Conservation (phyloP, 805 yeast genomes). For the Yamadazyma takamatsuzukensis region DNA sequence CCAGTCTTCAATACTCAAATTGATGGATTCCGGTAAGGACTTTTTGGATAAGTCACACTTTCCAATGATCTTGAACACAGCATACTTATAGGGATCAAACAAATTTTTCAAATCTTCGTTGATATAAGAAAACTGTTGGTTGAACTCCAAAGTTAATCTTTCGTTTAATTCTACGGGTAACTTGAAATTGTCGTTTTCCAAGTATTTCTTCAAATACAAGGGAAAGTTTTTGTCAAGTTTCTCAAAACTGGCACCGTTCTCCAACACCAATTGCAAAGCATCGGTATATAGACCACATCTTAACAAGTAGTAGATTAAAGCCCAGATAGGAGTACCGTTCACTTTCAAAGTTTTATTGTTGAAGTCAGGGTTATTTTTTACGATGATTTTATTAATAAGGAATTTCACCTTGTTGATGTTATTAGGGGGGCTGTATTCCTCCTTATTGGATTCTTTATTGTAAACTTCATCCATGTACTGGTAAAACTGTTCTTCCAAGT, state of each 20-base stretch:
- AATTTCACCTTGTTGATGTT: slow-evolving; percentile 68
- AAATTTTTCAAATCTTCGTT: slow-evolving; percentile 42
- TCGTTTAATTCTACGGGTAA: slow-evolving; percentile 67
- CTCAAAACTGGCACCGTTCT: slow-evolving; percentile 68
- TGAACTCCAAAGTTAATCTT: slow-evolving; percentile 74
- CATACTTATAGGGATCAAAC: slow-evolving; percentile 86
- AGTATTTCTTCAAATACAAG: slow-evolving; percentile 66
- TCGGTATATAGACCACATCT: slow-evolving; percentile 82
- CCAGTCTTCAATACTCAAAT: slow-evolving; percentile 91
- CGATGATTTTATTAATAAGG: slow-evolving; percentile 40
- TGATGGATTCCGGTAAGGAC: slow-evolving; percentile 62
- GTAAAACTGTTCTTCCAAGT: slow-evolving; percentile 74
- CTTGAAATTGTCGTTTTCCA: slow-evolving; percentile 46
- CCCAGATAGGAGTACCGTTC: slow-evolving; percentile 94
- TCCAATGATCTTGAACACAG: slow-evolving; percentile 90
- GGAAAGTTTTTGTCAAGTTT: slow-evolving; percentile 86
- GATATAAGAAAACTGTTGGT: slow-evolving; percentile 68
- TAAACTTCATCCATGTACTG: slow-evolving; percentile 67
- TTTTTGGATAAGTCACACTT: slow-evolving; percentile 73
- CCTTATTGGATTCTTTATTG: slow-evolving; percentile 47
- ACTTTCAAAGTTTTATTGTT: slow-evolving; percentile 41
- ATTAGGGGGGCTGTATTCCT: slow-evolving; percentile 49
- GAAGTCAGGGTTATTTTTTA: slow-evolving; percentile 25
- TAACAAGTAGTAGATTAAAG: slow-evolving; percentile 74
- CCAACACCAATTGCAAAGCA: slow-evolving; percentile 64